Conservation (phyloP, 1,284 basidiomycete genomes). For the Marasmius sp. region DNA sequence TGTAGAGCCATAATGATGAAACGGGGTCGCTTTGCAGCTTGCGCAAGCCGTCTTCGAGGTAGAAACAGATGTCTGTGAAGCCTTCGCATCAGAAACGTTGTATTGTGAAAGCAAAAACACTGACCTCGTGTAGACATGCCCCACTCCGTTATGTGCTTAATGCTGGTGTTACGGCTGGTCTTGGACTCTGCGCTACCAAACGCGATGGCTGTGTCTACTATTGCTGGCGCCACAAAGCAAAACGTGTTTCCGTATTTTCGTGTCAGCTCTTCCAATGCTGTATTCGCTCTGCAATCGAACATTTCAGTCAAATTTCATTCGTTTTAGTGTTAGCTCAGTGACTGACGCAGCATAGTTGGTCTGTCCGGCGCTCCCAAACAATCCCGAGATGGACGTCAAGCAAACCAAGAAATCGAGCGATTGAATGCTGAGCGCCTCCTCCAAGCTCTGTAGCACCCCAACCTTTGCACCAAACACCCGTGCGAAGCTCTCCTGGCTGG, state of each 20-base stretch:
- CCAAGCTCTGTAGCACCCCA: conserved; percentile 26
- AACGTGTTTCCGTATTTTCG: conserved; percentile 32
- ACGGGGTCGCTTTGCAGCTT: conserved; percentile 16
- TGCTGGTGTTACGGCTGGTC: too few relatives aligned
- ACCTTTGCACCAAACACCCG: conserved; percentile 29
- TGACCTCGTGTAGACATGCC: too few relatives aligned
- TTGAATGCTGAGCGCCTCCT: conserved; percentile 18
- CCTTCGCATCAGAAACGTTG: too few relatives aligned
- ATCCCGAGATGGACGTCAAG: conserved; percentile 33
- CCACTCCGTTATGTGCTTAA: too few relatives aligned
- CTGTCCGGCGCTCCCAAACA: conserved; percentile 40
- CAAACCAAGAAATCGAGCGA: conserved; percentile 36
- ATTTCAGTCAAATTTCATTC: not conserved
- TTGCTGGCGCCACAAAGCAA: conserved; percentile 32
- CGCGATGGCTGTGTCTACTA: conserved; percentile 27
- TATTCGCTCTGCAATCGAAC: conserved; percentile 31
- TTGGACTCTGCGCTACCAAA: too few relatives aligned
- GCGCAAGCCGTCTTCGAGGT: conserved; percentile 22
- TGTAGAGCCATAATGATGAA: conserved; percentile 17
- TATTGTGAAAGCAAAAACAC: too few relatives aligned
- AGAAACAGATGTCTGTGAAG: conserved; percentile 33
- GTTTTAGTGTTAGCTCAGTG: not conserved
- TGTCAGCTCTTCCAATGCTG: conserved; percentile 30
- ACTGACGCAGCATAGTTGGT: conserved; percentile 39
- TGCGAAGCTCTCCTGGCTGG: conserved; percentile 26